Percentiles rank a stretch among this genome's conserved stretches.
phyloP scores from a whole-genome alignment of 345 rosid genomes.

The Excoecaria cochinchinensis region DNA sequence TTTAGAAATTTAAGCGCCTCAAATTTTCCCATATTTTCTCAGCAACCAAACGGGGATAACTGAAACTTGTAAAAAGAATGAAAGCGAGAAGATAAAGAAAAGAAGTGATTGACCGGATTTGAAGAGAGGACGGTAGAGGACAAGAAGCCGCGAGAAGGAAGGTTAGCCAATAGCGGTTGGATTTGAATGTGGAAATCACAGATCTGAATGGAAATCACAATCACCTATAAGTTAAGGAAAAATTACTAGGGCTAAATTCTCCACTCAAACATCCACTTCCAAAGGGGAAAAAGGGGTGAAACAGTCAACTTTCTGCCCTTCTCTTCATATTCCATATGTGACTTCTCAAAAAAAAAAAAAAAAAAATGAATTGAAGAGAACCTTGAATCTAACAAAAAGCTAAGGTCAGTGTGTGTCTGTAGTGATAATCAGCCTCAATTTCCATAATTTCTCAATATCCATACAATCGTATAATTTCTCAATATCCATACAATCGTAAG shows the following conservation, averaged over 20 bases:
- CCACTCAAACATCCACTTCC: constrained; percentile 7
- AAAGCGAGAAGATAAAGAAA: no score
- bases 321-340: background rate
- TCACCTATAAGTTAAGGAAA: constrained; percentile 4
- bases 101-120: no score
- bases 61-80: no score
- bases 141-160: no score
- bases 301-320: background rate
- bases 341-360: background rate
- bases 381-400: background rate
- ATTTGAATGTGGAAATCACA: no score
- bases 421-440: background rate
- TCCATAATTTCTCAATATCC: background rate
- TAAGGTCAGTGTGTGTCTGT: background rate
- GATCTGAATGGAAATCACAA: no score
- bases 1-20: no score
- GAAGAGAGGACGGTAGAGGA: no score
- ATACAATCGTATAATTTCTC: no score
- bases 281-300: background rate
- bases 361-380: background rate
- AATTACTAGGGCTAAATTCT: constrained; percentile 12
- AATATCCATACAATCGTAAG: background rate
- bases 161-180: no score
- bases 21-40: no score
- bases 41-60: no score